phyloP scores from a whole-genome alignment of 2,329 filamentous ascomycete genomes.

The Thermoascus crustaceus region DNA sequence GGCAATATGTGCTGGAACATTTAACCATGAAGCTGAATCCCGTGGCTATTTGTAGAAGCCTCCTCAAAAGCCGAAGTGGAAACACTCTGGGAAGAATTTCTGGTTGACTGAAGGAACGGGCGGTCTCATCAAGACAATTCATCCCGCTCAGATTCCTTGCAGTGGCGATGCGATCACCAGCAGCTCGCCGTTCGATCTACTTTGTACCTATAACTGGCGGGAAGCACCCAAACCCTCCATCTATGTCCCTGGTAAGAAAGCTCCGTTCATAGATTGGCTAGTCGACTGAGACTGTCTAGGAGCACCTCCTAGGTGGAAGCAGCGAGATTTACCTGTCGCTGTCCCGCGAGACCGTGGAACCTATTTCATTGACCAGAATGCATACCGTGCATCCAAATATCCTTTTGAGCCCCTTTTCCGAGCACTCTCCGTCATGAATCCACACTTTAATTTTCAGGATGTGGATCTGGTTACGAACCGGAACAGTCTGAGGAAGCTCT shows the following conservation, averaged over 20 bases:
- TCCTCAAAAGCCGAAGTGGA: too few species aligned
- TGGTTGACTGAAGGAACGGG: too few species aligned
- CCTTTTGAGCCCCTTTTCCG: slow-evolving; percentile 19
- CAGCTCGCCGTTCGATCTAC: slow-evolving; percentile 1
- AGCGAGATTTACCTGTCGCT: slow-evolving; percentile 5
- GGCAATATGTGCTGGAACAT: too few species aligned
- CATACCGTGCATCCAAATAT: slow-evolving; percentile 16
- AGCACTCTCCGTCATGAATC: slow-evolving; percentile 14
- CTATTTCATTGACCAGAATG: slow-evolving; percentile 22
- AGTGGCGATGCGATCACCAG: too few species aligned
- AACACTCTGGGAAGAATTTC: too few species aligned
- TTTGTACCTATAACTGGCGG: slow-evolving; percentile 2
- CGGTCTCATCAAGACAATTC: too few species aligned
- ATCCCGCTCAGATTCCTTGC: too few species aligned
- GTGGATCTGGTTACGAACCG: slow-evolving; percentile 22
- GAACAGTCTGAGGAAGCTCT: slow-evolving; percentile 21
- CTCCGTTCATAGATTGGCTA: not conserved
- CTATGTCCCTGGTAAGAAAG: not conserved
- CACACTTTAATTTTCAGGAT: slow-evolving; percentile 12
- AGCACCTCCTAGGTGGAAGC: not conserved
- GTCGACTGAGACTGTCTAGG: slow-evolving; percentile 1
- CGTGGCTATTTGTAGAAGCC: too few species aligned
- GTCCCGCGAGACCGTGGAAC: slow-evolving; percentile 7
- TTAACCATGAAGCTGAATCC: too few species aligned
- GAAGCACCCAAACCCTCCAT: not conserved